Base-by-base conservation (phyloP, 2,329 filamentous ascomycete genomes). In the Diaporthe batatas region DNA sequence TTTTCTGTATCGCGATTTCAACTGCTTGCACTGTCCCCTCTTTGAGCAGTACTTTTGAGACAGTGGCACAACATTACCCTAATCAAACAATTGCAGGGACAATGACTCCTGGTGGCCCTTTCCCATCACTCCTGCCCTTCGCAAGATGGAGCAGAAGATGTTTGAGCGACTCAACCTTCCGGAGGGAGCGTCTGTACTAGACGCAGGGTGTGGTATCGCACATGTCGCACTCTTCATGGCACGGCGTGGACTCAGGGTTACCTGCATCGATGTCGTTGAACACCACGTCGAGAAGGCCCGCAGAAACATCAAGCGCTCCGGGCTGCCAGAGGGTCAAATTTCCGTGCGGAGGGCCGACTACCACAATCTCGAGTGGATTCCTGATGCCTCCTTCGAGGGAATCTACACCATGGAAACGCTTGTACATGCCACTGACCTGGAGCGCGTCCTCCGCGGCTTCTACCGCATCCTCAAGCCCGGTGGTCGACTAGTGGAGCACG, bases 331-430 rank as follows among this genome's bases (percentile, higher is more conserved):
- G 10, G 80, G 49, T 2, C 44, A 47, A 0, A 77, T 89, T 21
- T 77, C 77, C 0, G 83, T 85, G 18, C 77, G 76, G 5, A 81
- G 81, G 73, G 84, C 83, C 78, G 86, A 89, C 75, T 90, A 89
- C 75, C 87, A 89, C 74, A 79, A 88, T 73, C 81, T 90, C 0
- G 82, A 85, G 2, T 73, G 75, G 6, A 79, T 88, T 29, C 70
- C 75, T 0, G 75, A 79, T 34, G 78, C 75, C 4, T 84, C 81
- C 0, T 83, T 86, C 54, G 86, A 90, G 70, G 87, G 87, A 4
- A 79, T 86, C 36, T 90, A 89, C 77, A 89, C 87, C 0, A 87
- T 89, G 84, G 86, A 90, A 77, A 88, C 87, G 85, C 83, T 90
- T 59, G 87, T 88, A 0, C 87, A 90, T 75, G 86, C 87, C 1